Conservation (phyloP, 805 yeast species). For the Candida ovalis region DNA sequence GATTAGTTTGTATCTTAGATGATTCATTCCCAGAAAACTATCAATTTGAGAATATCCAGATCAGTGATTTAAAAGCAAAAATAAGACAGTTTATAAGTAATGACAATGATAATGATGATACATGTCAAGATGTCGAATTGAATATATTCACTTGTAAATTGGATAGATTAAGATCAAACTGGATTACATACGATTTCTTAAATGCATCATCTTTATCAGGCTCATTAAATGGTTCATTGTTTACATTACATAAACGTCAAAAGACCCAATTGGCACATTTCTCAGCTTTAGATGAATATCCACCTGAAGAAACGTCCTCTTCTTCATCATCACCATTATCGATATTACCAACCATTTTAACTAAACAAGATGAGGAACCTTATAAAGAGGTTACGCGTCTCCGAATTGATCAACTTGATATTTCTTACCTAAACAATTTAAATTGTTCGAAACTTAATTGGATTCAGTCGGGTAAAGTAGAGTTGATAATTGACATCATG, state of each 20-base stretch:
- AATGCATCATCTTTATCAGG: conserved; percentile 72
- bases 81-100: conserved; percentile 8
- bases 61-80: conserved; percentile 48
- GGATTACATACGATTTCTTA: conserved; percentile 62
- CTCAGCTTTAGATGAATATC: conserved; percentile 27
- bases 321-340: conserved; percentile 2
- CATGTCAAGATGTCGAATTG: conserved; percentile 39
- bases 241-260: conserved; percentile 74
- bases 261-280: conserved; percentile 44
- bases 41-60: conserved; percentile 38
- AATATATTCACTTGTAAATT: conserved; percentile 64
- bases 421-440: conserved; percentile 25
- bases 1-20: conserved; percentile 7
- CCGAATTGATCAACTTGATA: conserved; percentile 35
- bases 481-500: conserved; percentile 67
- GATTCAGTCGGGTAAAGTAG: conserved; percentile 69
- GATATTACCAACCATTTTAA: conserved; percentile 21
- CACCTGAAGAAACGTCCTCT: neutral
- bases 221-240: conserved; percentile 67
- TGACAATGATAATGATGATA: conserved; percentile 18
- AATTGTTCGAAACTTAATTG: conserved; percentile 55
- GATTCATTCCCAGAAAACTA: conserved; percentile 30
- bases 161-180: conserved; percentile 53
- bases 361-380: conserved; percentile 31
- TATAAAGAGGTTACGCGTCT: conserved; percentile 51